phyloP scores from a whole-genome alignment of 2,329 filamentous ascomycete genomes.

The Uncinocarpus reesii region DNA sequence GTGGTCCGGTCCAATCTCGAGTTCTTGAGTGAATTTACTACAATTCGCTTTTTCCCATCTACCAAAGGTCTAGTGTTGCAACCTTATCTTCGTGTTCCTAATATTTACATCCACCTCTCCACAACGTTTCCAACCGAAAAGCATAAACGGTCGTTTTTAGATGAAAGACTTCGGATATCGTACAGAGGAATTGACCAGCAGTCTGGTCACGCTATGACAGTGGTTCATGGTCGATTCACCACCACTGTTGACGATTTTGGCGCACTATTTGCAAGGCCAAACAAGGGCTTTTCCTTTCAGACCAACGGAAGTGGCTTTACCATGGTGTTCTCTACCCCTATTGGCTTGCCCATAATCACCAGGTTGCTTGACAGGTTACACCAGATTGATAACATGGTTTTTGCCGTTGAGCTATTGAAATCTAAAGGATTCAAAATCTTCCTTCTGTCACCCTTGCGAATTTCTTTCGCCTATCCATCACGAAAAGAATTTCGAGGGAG shows the following conservation, averaged over 20 bases:
- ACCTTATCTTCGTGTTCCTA: constrained; percentile 26
- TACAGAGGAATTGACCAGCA: constrained; percentile 31
- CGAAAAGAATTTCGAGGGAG: constrained; percentile 24
- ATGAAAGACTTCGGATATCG: constrained; percentile 29
- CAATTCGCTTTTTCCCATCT: constrained; percentile 1
- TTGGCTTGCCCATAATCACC: constrained; percentile 29
- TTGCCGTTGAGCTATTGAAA: constrained; percentile 28
- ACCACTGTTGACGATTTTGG: constrained; percentile 22
- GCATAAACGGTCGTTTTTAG: constrained; percentile 18
- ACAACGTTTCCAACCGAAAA: not conserved
- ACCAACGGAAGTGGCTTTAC: constrained; percentile 29
- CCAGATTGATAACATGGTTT: constrained; percentile 30
- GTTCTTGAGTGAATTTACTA: constrained; percentile 22
- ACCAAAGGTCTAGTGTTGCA: constrained; percentile 24
- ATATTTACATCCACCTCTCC: constrained; percentile 27
- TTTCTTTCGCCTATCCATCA: constrained; percentile 29
- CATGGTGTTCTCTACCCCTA: constrained; percentile 29
- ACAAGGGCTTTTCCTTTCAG: constrained; percentile 28
- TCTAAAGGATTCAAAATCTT: constrained; percentile 25
- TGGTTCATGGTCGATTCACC: constrained; percentile 30
- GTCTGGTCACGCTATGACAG: constrained; percentile 26
- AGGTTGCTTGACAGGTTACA: constrained; percentile 31
- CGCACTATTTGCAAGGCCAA: constrained; percentile 22
- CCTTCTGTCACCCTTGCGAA: constrained; percentile 28
- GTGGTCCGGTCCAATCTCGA: constrained; percentile 8